Evolutionary conservation across 2,329 filamentous ascomycete species (phyloP), one percentile per base, ranked within the genome.

Genomic region (Corinectria fuckeliana): DNA sequence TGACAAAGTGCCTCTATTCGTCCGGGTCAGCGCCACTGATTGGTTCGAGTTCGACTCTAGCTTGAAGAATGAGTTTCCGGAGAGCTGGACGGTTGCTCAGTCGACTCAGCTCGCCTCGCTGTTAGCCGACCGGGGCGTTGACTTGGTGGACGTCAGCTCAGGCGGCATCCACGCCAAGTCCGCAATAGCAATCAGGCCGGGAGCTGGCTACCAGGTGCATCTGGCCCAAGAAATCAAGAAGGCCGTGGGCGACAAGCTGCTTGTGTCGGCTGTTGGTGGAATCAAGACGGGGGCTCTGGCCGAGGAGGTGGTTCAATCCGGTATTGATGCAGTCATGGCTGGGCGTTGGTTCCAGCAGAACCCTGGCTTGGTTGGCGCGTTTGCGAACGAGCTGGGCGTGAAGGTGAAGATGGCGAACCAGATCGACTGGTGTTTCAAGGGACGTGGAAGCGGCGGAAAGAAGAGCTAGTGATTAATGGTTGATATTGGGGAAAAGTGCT

Each of bases 151-250:
- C 68, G 84, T 93, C 14, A 88, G 85, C 5, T 85, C 83, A 1
- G 91, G 86, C 2, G 91, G 90, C 7, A 83, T 84, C 39, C 86
- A 91, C 69, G 75, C 81, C 1, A 73, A 76, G 44, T 85, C 88
- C 59, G 83, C 86, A 58, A 81, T 89, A 60, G 77, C 81, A 28
- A 71, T 76, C 6, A 53, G 20, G 3, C 9, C 48, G 0, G 6
- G 32, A 7, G 5, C 32, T 34, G 88, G 81, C 0, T 93, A 92
- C 77, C 91, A 93, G 76, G 87, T 83, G 0, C 85, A 82, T 0
- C 88, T 92, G 64, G 87, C 91, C 0, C 84, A 88, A 67, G 81
- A 82, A 3, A 84, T 93, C 50, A 93, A 92, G 79, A 83, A 87
- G 64, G 87, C 84, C 1, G 84, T 93, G 2, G 89, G 88, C 0